phyloP scores from a whole-genome alignment of 148 eudicot genomes.

The Selenicereus undatus region DNA sequence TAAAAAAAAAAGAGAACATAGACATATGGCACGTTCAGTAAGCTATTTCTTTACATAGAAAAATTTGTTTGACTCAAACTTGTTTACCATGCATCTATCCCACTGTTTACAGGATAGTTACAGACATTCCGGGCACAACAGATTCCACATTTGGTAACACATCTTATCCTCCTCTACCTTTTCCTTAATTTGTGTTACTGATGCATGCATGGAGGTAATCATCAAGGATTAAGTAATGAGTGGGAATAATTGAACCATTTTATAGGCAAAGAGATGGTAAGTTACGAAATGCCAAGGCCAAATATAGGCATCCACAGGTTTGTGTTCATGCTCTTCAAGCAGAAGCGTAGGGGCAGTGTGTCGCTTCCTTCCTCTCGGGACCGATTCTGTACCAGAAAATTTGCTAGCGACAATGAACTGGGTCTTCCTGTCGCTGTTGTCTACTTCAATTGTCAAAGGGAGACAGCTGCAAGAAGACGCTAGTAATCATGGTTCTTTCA shows the following conservation, averaged over 20 bases:
- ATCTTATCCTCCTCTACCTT: neutral
- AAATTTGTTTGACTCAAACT: neutral
- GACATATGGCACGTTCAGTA: neutral
- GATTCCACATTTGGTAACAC: constrained; percentile 73
- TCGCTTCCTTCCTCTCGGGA: constrained; percentile 46
- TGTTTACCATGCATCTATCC: neutral
- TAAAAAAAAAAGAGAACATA: neutral
- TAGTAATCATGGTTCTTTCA: constrained; percentile 5
- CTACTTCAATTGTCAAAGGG: constrained; percentile 77
- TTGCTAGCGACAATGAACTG: constrained; percentile 52
- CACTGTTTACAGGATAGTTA: constrained; percentile 62
- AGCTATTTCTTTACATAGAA: neutral
- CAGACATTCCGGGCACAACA: constrained; percentile 91
- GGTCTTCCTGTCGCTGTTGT: constrained; percentile 81
- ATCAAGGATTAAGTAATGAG: neutral
- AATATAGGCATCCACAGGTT: constrained; percentile 94
- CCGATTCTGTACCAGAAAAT: constrained; percentile 53
- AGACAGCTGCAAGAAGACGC: constrained; percentile 76
- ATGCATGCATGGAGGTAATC: neutral
- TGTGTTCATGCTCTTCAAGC: constrained; percentile 73
- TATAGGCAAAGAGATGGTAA: constrained; percentile 70
- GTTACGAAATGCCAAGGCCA: constrained; percentile 85
- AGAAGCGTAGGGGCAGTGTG: constrained; percentile 43
- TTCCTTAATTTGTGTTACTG: neutral
- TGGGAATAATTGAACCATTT: neutral